phyloP scores from a whole-genome alignment of 2,329 filamentous ascomycete genomes.

The Conoideocrella luteorostrata region DNA sequence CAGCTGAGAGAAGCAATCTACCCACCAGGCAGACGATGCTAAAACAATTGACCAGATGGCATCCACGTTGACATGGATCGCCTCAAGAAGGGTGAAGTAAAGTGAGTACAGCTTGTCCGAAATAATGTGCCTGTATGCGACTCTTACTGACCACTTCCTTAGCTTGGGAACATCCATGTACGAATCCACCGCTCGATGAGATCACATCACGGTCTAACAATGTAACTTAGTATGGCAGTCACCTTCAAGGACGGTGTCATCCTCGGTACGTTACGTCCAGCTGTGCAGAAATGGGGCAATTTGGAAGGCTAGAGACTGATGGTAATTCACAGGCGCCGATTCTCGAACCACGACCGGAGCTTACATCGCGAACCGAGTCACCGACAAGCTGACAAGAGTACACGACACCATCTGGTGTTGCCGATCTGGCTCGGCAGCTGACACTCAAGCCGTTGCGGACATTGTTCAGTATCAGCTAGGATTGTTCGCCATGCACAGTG shows the following conservation, averaged over 20 bases:
- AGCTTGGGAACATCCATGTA: constrained; percentile 96
- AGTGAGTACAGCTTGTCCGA: constrained; percentile 53
- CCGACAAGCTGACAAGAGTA: constrained; percentile 97
- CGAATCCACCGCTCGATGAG: constrained; percentile 27
- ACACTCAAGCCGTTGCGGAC: constrained; percentile 96
- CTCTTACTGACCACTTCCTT: constrained; percentile 25
- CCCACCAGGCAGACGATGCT: not conserved
- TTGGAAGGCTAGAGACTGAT: constrained; percentile 10
- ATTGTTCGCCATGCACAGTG: constrained; percentile 84
- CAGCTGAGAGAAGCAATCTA: not conserved
- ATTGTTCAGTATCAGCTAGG: constrained; percentile 96
- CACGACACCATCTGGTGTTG: constrained; percentile 99
- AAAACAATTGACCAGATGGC: constrained; percentile 62
- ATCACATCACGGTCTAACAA: constrained; percentile 22
- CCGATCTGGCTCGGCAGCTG: constrained; percentile 91
- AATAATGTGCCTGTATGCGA: not conserved
- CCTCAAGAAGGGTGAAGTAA: constrained; percentile 97
- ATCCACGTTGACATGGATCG: constrained; percentile 99
- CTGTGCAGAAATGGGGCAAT: not conserved
- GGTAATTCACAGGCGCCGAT: constrained; percentile 61
- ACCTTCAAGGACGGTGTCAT: constrained; percentile 99
- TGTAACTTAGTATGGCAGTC: constrained; percentile 75
- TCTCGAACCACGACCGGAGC: constrained; percentile 95
- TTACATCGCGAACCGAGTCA: constrained; percentile 98
- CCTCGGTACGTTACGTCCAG: constrained; percentile 51